Evolutionary conservation across 257 asterid species (phyloP).

Genomic region (Solanum acaule): DNA sequence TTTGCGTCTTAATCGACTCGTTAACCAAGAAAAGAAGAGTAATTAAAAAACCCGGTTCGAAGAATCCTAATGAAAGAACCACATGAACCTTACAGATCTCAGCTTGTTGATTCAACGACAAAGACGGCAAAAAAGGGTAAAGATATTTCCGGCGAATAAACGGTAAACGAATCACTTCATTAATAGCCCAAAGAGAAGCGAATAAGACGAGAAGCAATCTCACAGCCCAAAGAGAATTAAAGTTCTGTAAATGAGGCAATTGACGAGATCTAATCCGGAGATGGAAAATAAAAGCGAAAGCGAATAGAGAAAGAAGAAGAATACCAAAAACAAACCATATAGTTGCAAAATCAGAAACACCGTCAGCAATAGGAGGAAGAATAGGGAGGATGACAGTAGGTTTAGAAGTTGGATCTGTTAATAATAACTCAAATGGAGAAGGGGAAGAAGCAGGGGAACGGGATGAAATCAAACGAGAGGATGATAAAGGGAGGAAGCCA

Average conservation of each 20-base stretch:
- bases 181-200: constrained; percentile 37
- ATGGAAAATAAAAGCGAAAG: constrained; percentile 31
- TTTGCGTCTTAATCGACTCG: constrained; percentile 34
- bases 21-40: constrained; percentile 59
- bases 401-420: not conserved
- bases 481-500: constrained; percentile 2
- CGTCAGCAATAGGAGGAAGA: constrained; percentile 12
- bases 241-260: constrained; percentile 33
- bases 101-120: constrained; percentile 29
- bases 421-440: not conserved
- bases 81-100: constrained; percentile 52
- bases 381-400: constrained; percentile 1
- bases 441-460: not conserved
- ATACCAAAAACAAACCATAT: constrained; percentile 19
- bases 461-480: not conserved
- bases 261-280: constrained; percentile 39
- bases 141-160: constrained; percentile 18
- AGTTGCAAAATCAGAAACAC: constrained; percentile 32
- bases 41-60: constrained; percentile 61
- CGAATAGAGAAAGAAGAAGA: constrained; percentile 37
- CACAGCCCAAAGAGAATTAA: constrained; percentile 61
- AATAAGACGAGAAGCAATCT: constrained; percentile 46
- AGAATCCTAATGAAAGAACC: constrained; percentile 56
- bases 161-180: constrained; percentile 46
- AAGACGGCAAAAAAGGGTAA: constrained; percentile 20